Percentiles rank a stretch among this genome's conserved stretches.
Conservation (phyloP, 2,329 filamentous ascomycete genomes). For the Arthrobotrys sphaeroides region DNA sequence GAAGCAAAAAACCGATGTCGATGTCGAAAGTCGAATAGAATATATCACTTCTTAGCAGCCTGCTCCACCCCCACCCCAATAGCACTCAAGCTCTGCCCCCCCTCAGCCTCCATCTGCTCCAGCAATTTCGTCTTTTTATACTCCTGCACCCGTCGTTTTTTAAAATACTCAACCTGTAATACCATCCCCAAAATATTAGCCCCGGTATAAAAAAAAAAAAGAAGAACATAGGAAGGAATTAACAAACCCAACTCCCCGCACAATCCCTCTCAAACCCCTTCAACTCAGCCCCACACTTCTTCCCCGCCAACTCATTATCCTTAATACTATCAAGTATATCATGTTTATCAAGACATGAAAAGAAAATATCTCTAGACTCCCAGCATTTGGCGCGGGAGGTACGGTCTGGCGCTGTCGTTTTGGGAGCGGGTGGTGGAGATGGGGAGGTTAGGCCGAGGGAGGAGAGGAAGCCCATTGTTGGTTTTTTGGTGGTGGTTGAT, state of each 20-base stretch:
- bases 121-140: conserved; percentile 83
- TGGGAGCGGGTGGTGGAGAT: conserved; percentile 62
- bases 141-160: conserved; percentile 93
- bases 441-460: conserved; percentile 60
- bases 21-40: no score
- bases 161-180: conserved; percentile 89
- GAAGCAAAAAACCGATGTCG: no score
- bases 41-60: conserved; percentile 16
- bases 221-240: not conserved
- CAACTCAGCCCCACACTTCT: conserved; percentile 70
- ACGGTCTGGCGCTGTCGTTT: conserved; percentile 80
- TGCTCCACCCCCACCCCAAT: conserved; percentile 55
- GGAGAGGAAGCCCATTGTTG: conserved; percentile 67
- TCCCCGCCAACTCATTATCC: conserved; percentile 67
- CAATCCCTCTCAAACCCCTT: conserved; percentile 83
- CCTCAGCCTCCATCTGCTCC: conserved; percentile 77
- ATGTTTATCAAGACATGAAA: conserved; percentile 83
- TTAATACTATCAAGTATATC: conserved; percentile 79
- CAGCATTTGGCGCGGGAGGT: conserved; percentile 85
- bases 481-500: not conserved
- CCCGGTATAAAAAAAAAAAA: not conserved
- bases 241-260: conserved; percentile 85
- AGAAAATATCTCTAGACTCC: conserved; percentile 88
- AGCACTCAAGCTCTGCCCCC: conserved; percentile 70
- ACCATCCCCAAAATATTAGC: no score